Percentiles rank a stretch among this genome's conserved stretches.
phyloP scores from a whole-genome alignment of 768 basidiomycete genomes.

The Lactarius pseudohatsudake region DNA sequence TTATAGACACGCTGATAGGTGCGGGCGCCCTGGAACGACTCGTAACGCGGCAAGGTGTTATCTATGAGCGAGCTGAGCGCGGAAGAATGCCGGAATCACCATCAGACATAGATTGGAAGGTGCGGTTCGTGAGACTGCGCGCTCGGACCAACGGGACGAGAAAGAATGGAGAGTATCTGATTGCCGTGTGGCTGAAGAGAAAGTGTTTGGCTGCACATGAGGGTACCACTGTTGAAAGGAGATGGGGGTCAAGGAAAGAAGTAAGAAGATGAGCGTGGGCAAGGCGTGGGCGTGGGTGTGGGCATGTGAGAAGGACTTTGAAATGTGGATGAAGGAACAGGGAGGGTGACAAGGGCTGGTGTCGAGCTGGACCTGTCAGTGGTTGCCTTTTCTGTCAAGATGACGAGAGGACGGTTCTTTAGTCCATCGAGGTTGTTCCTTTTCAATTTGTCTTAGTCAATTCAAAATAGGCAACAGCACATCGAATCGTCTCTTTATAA shows the following conservation, averaged over 20 bases:
- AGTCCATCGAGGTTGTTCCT: background rate
- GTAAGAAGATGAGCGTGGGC: background rate
- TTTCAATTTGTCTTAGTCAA: background rate
- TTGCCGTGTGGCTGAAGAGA: background rate
- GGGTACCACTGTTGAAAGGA: background rate
- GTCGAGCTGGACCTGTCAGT: background rate
- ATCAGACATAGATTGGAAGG: background rate
- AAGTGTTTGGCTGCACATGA: background rate
- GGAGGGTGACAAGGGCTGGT: background rate
- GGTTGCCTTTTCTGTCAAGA: background rate
- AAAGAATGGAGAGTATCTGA: background rate
- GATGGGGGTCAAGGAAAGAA: background rate
- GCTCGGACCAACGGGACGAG: slow-evolving; percentile 18
- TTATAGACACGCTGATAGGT: slow-evolving; percentile 3
- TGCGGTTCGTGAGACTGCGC: background rate
- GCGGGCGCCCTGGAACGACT: background rate
- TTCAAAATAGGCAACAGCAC: background rate
- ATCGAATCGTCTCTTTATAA: background rate
- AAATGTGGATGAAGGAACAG: background rate
- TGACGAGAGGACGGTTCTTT: background rate
- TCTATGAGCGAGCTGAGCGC: slow-evolving; percentile 7
- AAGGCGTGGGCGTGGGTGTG: background rate
- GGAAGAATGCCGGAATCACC: background rate
- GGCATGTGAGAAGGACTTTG: background rate
- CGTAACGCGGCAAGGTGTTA: background rate